Conservation (phyloP, 164 flowering plant genomes). For the Chloranthus sessilifolius region DNA sequence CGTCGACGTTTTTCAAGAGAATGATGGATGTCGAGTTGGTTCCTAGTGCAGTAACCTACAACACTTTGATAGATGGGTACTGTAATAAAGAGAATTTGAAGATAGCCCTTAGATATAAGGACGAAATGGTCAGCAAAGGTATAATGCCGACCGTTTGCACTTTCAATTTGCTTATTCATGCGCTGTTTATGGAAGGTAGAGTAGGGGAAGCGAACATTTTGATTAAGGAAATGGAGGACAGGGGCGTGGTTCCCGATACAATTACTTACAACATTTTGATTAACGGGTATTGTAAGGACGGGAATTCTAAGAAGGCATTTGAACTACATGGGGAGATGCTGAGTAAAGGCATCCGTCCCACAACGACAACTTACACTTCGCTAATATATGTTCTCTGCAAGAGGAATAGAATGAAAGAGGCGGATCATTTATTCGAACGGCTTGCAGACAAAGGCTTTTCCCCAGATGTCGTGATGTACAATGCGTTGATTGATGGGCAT, state of each 20-base stretch:
- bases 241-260: constrained; percentile 40
- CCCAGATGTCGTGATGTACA: constrained; percentile 67
- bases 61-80: constrained; percentile 63
- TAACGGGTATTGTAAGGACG: constrained; percentile 65
- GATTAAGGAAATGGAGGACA: constrained; percentile 59
- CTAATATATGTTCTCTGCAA: constrained; percentile 63
- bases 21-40: constrained; percentile 52
- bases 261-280: constrained; percentile 80
- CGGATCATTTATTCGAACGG: constrained; percentile 59
- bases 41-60: constrained; percentile 59
- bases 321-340: constrained; percentile 60
- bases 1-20: constrained; percentile 36
- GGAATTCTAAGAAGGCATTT: constrained; percentile 59
- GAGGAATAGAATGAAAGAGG: constrained; percentile 54
- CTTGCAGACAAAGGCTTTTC: constrained; percentile 30
- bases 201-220: constrained; percentile 40
- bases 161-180: constrained; percentile 68
- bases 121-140: constrained; percentile 65
- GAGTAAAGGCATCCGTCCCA: constrained; percentile 48
- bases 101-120: constrained; percentile 47
- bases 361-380: constrained; percentile 62
- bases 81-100: constrained; percentile 59
- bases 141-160: constrained; percentile 56
- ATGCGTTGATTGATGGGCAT: constrained; percentile 70
- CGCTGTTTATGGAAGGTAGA: constrained; percentile 54